Conservation (phyloP, 306 rosid species). For the Sechiopsis laciniata region DNA sequence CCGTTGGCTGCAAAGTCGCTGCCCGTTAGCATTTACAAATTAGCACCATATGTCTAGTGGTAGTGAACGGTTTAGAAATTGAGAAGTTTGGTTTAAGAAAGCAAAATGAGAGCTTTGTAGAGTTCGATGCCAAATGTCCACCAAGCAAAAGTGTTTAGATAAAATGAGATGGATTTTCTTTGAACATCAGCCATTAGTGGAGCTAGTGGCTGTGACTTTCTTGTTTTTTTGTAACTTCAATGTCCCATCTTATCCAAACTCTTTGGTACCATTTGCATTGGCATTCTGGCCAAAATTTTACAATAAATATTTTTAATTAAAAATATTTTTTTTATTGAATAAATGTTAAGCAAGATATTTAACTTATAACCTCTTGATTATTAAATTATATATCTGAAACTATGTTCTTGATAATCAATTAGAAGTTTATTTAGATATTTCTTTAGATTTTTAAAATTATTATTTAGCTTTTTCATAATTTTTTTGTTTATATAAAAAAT, state of each 20-base stretch:
- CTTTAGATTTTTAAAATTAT: too few species aligned
- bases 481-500: too few species aligned
- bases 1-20: neutral
- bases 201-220: slow-evolving; percentile 12
- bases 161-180: slow-evolving; percentile 14
- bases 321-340: too few species aligned
- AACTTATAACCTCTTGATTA: too few species aligned
- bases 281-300: neutral
- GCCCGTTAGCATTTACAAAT: neutral
- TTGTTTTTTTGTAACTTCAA: neutral
- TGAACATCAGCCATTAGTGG: neutral
- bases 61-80: neutral
- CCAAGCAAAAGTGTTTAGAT: neutral
- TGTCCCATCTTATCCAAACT: neutral
- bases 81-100: neutral
- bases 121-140: neutral
- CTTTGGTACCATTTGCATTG: neutral
- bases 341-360: too few species aligned
- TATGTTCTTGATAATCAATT: too few species aligned
- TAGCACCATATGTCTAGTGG: neutral
- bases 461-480: too few species aligned
- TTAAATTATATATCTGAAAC: too few species aligned
- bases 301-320: neutral
- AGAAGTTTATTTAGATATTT: too few species aligned
- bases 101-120: neutral